These are phyloP conservation scores for Chenopodium quinoa DNA, from an alignment of 148 eudicot species.

Conservation along the genomic window DNA sequence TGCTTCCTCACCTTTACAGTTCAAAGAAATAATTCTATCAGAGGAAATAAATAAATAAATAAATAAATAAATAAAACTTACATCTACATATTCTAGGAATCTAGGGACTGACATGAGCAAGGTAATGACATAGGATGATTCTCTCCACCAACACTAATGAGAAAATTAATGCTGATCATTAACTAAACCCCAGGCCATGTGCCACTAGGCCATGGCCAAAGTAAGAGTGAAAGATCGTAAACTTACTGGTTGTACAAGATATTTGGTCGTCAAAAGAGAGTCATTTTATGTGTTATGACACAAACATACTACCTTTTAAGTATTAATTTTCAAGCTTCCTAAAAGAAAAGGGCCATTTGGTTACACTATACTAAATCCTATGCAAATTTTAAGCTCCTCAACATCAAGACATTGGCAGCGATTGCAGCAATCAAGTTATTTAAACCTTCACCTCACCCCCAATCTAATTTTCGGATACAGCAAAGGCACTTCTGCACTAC, in stretches of 20 bases:
- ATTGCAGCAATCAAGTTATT: no score
- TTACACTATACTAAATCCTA: background rate
- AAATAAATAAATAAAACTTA: background rate
- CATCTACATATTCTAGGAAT: background rate
- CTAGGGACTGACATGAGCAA: background rate
- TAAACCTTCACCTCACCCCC: no score
- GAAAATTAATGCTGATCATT: background rate
- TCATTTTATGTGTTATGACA: background rate
- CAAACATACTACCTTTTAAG: background rate
- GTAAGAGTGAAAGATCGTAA: background rate
- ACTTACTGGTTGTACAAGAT: background rate
- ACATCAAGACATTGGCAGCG: background rate
- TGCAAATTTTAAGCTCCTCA: background rate
- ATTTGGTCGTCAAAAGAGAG: background rate
- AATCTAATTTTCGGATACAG: no score
- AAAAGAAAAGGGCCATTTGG: background rate
- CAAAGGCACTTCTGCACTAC: background rate
- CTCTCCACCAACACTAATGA: background rate
- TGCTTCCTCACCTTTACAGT: conserved; percentile 62
- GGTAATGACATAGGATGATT: background rate
- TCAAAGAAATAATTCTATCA: conserved; percentile 2
- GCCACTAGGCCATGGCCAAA: background rate
- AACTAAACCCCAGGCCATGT: background rate
- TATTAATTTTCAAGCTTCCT: background rate
- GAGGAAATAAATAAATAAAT: background rate